Base-by-base conservation (phyloP, 768 basidiomycete species). In the Kwoniella shandongensis region DNA sequence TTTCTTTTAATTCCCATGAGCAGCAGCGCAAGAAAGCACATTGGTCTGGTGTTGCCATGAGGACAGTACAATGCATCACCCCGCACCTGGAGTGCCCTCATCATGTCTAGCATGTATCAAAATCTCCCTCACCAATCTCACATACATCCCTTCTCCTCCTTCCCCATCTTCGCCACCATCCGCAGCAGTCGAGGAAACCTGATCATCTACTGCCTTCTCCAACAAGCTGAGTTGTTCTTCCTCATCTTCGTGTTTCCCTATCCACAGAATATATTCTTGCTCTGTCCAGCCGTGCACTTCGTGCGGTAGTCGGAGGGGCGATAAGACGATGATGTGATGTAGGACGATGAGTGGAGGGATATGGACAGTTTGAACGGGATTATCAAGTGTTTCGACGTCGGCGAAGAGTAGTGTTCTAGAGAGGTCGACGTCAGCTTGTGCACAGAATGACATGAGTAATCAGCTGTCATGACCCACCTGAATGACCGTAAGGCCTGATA, bases 241-340 rank as follows among this genome's bases (percentile, higher is more conserved):
- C 57, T 81, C 82, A 58, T 86, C 84, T 1, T 84, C 80, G 69
- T 97, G 96, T 72, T 96, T 93, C 57, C 90, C 88, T 12, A 98
- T 81, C 92, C 93, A 99, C 41, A 89, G 84, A 46, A 96, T 89
- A 75, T 99, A 99, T 79, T 98, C 96, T 3, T 87, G 83, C 72
- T 97, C 91, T 55, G 89, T 87, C 94, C 96, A 98, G 0, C 88
- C 87, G 70, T 97, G 91, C 53, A 91, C 76, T 46, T 83, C 82
- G 73, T 99, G 91, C 10, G 96, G 94, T 36, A 98, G 81, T 4
- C 67, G 61, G 11, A 79, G 46, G 0, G 88, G 86, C 1, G 90
- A 90, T 10, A 90, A 86, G 23, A 98, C 92, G 30, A 96, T 87
- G 63, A 96, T 87, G 70, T 98, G 93, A 60, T 80, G 79, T 15